phyloP scores from a whole-genome alignment of 2,329 filamentous ascomycete genomes.

The Hypoxylon sp. region DNA sequence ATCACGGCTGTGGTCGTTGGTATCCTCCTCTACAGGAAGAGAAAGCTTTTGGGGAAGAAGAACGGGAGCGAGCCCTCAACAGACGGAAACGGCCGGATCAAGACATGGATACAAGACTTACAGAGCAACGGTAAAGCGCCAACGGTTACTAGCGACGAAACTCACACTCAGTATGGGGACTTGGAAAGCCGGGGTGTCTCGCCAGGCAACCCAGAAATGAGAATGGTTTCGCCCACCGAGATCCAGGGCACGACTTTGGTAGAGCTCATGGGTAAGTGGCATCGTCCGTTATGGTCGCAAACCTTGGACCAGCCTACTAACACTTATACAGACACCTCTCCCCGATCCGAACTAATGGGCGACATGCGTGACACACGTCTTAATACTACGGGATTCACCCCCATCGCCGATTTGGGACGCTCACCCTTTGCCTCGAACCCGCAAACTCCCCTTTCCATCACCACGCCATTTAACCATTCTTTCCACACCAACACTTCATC shows the following conservation, averaged over 20 bases:
- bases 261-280: slow-evolving; percentile 63
- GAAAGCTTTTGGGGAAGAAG: slow-evolving; percentile 59
- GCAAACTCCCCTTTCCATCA: slow-evolving; percentile 42
- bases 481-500: slow-evolving; percentile 49
- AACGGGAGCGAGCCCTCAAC: slow-evolving; percentile 59
- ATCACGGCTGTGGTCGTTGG: slow-evolving; percentile 67
- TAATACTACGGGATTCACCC: slow-evolving; percentile 59
- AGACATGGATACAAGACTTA: slow-evolving; percentile 67
- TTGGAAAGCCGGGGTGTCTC: slow-evolving; percentile 54
- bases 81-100: slow-evolving; percentile 65
- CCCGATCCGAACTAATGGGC: slow-evolving; percentile 59
- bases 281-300: not conserved
- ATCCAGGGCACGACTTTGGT: slow-evolving; percentile 62
- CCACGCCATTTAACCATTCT: slow-evolving; percentile 51
- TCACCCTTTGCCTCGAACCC: slow-evolving; percentile 50
- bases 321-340: slow-evolving; percentile 59
- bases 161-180: slow-evolving; percentile 57
- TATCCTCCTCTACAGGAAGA: slow-evolving; percentile 68
- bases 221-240: slow-evolving; percentile 53
- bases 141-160: slow-evolving; percentile 64
- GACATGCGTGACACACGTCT: slow-evolving; percentile 22
- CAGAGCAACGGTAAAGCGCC: slow-evolving; percentile 59
- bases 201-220: slow-evolving; percentile 28
- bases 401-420: slow-evolving; percentile 55
- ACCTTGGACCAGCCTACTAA: slow-evolving; percentile 25